These are phyloP conservation scores for Chenopodium berlandieri DNA, from an alignment of 148 eudicot species.

Conservation along the genomic window DNA sequence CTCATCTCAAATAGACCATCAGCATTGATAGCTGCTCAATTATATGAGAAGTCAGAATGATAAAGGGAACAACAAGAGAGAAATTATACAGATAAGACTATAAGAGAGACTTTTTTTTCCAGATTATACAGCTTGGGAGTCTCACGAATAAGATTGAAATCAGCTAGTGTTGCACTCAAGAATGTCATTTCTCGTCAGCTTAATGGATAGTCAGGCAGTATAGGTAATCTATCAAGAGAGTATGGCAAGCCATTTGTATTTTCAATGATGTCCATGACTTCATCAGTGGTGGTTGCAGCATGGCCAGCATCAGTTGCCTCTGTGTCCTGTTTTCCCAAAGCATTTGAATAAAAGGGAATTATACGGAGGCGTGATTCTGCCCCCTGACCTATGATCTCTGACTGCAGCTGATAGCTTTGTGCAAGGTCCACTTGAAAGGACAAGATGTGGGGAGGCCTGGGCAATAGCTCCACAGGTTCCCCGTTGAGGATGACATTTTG, in stretches of 20 bases:
- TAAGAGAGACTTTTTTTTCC: background rate
- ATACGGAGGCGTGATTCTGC: constrained; percentile 56
- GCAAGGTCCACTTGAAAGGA: constrained; percentile 67
- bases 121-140: constrained; percentile 11
- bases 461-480: constrained; percentile 71
- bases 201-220: constrained; percentile 63
- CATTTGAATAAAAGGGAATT: constrained; percentile 39
- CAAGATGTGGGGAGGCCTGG: constrained; percentile 60
- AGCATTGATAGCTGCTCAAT: background rate
- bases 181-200: constrained; percentile 26
- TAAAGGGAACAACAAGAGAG: background rate
- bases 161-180: constrained; percentile 9
- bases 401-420: constrained; percentile 54
- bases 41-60: constrained; percentile 3
- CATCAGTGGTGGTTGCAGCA: constrained; percentile 34
- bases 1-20: background rate
- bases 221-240: constrained; percentile 56
- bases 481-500: constrained; percentile 74
- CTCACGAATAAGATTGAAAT: constrained; percentile 2
- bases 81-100: constrained; percentile 14
- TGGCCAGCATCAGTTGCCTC: constrained; percentile 27
- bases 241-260: constrained; percentile 51
- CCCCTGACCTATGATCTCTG: constrained; percentile 52
- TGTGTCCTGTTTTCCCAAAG: constrained; percentile 21
- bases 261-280: constrained; percentile 32